Evolutionary conservation across 371 early-diverging fungal species (phyloP).

Genomic region (Mortierella sp.): DNA sequence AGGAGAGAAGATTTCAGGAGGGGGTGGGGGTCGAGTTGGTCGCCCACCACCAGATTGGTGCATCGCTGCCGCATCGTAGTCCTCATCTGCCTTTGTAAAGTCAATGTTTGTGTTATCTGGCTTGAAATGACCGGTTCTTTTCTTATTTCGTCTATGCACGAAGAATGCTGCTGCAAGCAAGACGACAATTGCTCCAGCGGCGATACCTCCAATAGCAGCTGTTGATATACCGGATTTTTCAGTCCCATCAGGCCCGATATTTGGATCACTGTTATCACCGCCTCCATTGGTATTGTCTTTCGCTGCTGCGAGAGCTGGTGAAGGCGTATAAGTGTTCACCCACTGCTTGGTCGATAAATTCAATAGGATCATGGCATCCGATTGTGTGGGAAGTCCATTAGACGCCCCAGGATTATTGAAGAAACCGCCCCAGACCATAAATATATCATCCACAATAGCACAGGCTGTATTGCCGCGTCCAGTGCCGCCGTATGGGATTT

Average conservation of each 20-base stretch:
- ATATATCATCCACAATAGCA: slow-evolving; percentile 32
- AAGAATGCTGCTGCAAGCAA: slow-evolving; percentile 6
- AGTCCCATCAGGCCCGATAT: neutral
- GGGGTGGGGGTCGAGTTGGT: slow-evolving; percentile 15
- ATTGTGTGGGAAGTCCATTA: slow-evolving; percentile 9
- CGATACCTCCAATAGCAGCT: slow-evolving; percentile 36
- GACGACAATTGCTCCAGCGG: slow-evolving; percentile 17
- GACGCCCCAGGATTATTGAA: slow-evolving; percentile 3
- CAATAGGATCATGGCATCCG: slow-evolving; percentile 20
- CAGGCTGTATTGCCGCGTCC: slow-evolving; percentile 41
- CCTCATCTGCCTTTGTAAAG: slow-evolving; percentile 19
- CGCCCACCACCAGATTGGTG: neutral
- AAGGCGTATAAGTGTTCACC: slow-evolving; percentile 31
- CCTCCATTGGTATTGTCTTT: slow-evolving; percentile 2
- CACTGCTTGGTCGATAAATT: slow-evolving; percentile 9
- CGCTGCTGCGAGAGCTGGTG: slow-evolving; percentile 4
- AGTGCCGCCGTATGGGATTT: slow-evolving; percentile 7
- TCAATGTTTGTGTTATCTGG: neutral
- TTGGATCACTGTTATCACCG: neutral
- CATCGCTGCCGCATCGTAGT: neutral
- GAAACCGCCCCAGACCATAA: slow-evolving; percentile 49
- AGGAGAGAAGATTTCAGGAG: slow-evolving; percentile 10
- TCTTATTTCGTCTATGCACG: slow-evolving; percentile 5
- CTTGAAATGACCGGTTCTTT: neutral
- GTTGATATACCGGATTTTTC: slow-evolving; percentile 4